A percentile compares a stretch with the other conserved stretches of the same genome.
These are phyloP conservation scores for Boletus bicolor DNA, from an alignment of 768 basidiomycete genomes.

Conservation along the genomic window DNA sequence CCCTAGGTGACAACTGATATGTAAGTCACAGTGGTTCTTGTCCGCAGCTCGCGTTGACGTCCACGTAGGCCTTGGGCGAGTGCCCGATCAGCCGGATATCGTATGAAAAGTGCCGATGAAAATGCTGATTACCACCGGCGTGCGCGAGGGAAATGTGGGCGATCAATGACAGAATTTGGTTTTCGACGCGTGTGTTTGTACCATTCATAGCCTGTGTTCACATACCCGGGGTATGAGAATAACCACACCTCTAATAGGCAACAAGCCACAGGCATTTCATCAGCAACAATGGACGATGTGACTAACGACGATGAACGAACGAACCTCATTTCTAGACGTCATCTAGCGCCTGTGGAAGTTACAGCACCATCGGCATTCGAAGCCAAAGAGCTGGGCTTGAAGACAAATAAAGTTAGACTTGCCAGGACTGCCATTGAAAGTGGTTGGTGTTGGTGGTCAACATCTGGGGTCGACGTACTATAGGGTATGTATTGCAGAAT, in stretches of 20 bases:
- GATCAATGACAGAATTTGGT: neutral
- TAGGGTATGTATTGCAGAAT: neutral
- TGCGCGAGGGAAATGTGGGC: neutral
- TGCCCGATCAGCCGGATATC: conserved; percentile 2
- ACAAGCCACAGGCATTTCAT: neutral
- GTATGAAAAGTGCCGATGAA: neutral
- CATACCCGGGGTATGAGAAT: neutral
- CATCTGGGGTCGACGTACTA: neutral
- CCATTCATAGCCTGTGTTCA: neutral
- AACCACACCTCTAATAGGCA: neutral
- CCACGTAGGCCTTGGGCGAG: neutral
- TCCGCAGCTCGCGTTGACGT: neutral
- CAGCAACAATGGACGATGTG: no score
- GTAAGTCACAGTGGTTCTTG: neutral
- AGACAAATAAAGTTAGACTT: neutral
- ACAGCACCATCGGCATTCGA: neutral
- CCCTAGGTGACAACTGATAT: neutral
- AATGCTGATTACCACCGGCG: neutral
- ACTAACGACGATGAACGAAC: neutral
- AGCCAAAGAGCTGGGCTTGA: neutral
- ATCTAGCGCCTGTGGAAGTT: neutral
- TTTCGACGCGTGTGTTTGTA: no score
- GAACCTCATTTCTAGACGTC: neutral
- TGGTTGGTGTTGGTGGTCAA: neutral
- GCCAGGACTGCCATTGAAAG: neutral